A percentile compares a stretch with the other conserved stretches of the same genome.
phyloP scores from a whole-genome alignment of 768 basidiomycete genomes.

The Boletellus emodensis region DNA sequence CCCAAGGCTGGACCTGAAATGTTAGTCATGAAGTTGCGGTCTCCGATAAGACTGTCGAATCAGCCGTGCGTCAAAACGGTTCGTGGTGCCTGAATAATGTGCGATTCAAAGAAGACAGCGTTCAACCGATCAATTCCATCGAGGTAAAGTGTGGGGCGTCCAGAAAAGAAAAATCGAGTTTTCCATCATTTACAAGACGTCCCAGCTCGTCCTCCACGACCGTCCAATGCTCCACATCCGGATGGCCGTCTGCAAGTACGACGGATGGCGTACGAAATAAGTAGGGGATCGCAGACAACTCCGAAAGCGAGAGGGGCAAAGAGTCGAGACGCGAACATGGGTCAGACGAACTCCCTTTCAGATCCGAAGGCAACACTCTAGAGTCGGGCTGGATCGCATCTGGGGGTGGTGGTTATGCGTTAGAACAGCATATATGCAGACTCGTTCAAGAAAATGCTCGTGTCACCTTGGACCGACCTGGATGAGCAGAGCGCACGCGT shows the following conservation, averaged over 20 bases:
- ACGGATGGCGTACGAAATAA: conserved; percentile 23
- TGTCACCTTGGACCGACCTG: conserved; percentile 19
- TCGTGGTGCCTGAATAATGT: not conserved
- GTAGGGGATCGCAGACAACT: conserved; percentile 31
- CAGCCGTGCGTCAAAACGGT: not conserved
- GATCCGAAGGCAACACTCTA: not conserved
- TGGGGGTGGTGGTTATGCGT: conserved; percentile 8
- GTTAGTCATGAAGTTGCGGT: too few species aligned
- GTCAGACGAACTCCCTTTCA: not conserved
- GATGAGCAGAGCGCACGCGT: conserved; percentile 21
- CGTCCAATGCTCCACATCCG: conserved; percentile 9
- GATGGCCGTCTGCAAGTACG: not conserved
- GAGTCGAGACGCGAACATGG: conserved; percentile 11
- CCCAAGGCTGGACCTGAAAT: too few species aligned
- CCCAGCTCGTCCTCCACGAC: conserved; percentile 19
- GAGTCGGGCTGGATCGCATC: conserved; percentile 4
- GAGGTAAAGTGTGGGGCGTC: conserved; percentile 12
- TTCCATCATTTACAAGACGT: conserved; percentile 17
- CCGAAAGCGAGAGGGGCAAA: conserved; percentile 10
- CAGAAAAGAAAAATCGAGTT: conserved; percentile 28
- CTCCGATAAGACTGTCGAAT: too few species aligned
- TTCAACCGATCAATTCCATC: conserved; percentile 13
- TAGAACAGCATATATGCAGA: conserved; percentile 21
- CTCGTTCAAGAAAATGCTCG: not conserved
- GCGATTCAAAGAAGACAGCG: not conserved